A percentile compares a stretch with the other conserved stretches of the same genome.
phyloP scores from a whole-genome alignment of 2,329 filamentous ascomycete genomes.

The Didymella keratinophila region DNA sequence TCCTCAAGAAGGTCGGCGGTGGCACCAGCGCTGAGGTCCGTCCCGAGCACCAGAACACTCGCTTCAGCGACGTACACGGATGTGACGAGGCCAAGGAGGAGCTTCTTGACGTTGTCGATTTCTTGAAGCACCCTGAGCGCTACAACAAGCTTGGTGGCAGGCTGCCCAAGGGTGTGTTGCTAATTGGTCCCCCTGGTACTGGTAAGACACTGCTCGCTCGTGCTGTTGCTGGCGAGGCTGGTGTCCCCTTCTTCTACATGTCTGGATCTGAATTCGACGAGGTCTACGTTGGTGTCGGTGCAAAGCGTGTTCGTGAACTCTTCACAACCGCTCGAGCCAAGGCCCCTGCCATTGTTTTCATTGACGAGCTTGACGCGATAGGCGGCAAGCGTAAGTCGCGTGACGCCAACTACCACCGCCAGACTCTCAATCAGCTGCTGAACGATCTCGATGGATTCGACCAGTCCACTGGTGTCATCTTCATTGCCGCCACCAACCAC shows the following conservation, averaged over 20 bases:
- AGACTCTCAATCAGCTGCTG: conserved; percentile 95
- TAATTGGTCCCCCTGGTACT: conserved; percentile 94
- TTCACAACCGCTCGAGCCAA: conserved; percentile 84
- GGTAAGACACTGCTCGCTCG: conserved; percentile 96
- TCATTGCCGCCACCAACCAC: conserved; percentile 95
- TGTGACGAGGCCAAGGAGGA: conserved; percentile 99
- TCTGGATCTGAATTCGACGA: conserved; percentile 99
- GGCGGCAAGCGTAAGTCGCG: conserved; percentile 91
- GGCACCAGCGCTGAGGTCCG: conserved; percentile 82
- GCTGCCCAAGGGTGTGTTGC: conserved; percentile 92
- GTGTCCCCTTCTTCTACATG: conserved; percentile 99
- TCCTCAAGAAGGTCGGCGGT: conserved; percentile 79
- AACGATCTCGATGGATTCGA: conserved; percentile 98
- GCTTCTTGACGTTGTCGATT: conserved; percentile 95
- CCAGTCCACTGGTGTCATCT: conserved; percentile 91
- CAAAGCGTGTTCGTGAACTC: conserved; percentile 94
- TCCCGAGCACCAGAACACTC: conserved; percentile 88
- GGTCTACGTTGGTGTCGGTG: conserved; percentile 95
- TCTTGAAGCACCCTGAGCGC: conserved; percentile 89
- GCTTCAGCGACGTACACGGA: conserved; percentile 93
- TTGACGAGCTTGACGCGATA: conserved; percentile 93
- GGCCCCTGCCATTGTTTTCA: conserved; percentile 92
- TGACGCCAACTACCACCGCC: conserved; percentile 94
- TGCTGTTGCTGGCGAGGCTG: conserved; percentile 94
- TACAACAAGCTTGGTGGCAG: conserved; percentile 96